Evolutionary conservation across 352 stramenopile genomes (phyloP), one percentile per base, ranked within the genome.

Genomic region (Globisporangium camurandrum): DNA sequence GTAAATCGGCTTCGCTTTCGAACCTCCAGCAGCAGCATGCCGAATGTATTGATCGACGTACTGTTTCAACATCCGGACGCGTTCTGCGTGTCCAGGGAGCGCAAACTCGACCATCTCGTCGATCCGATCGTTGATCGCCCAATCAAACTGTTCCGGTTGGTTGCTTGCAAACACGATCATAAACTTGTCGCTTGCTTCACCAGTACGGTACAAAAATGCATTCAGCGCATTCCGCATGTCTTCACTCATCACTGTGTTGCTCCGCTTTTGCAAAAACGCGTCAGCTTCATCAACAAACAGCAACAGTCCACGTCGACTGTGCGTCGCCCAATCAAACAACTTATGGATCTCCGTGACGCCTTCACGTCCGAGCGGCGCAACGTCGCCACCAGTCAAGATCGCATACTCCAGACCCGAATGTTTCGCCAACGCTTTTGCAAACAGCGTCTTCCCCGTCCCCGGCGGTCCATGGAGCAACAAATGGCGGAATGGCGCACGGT

Each of bases 81-180:
- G 88, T 75, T 99, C 97, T 49, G 95, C 83, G 33, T 84, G 71
- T 49, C 83, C 89, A 3, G 97, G 97, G 28, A 99, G 72, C 16
- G 77, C 66, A 60, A 99, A 99, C 69, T 97, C 81, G 27, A 98
- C 93, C 84, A 98, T 98, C 76, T 99, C 97, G 79, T 99, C 97
- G 46, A 99, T 97, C 84, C 97, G 95, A 88, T 99, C 97, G 75
- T 98, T 97, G 62, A 99, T 96, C 40, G 97, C 97, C 75, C 87
- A 96, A 66, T 99, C 97, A 59, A 99, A 98, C 68, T 99, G 92
- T 59, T 97, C 88, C 27, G 97, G 96, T 72, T 98, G 92, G 78
- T 99, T 99, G 65, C 91, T 98, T 11, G 97, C 97, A 63, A 98
- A 98, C 43, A 99, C 96, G 61, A 99, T 97, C 96, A 99, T 99